These are phyloP conservation scores for Yamadazyma takamatsuzukensis DNA, from an alignment of 805 yeast genomes.

Conservation along the genomic window DNA sequence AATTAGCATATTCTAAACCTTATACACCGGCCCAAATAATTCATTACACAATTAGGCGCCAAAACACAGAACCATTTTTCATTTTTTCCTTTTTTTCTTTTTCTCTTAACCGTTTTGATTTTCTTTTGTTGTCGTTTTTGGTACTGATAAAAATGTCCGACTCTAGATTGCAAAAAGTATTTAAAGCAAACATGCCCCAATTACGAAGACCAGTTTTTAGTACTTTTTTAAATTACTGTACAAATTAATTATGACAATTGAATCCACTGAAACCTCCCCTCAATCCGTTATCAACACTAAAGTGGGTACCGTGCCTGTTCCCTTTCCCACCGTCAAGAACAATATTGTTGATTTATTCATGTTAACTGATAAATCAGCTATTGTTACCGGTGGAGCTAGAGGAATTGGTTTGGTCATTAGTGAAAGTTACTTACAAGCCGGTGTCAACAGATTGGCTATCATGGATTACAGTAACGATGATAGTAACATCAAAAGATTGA, in stretches of 20 bases:
- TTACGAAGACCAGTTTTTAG: no score
- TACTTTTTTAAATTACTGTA: no score
- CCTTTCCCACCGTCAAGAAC: constrained; percentile 24
- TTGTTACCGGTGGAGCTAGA: constrained; percentile 36
- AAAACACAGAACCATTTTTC: no score
- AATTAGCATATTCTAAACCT: no score
- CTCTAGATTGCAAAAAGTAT: no score
- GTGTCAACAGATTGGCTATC: constrained; percentile 33
- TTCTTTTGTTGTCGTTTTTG: no score
- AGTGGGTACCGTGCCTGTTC: constrained; percentile 38
- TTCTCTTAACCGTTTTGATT: no score
- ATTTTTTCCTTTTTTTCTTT: no score
- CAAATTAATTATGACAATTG: constrained; percentile 21
- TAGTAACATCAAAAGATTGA: constrained; percentile 23
- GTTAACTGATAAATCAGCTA: constrained; percentile 30
- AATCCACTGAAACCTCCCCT: constrained; percentile 12
- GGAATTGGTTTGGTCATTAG: constrained; percentile 35
- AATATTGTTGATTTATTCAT: constrained; percentile 28
- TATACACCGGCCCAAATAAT: no score
- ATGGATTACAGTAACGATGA: constrained; percentile 35
- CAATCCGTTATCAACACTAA: constrained; percentile 28
- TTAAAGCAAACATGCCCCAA: no score
- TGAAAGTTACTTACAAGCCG: constrained; percentile 38
- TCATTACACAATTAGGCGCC: no score
- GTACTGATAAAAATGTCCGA: no score